These are phyloP conservation scores for Ophiostoma sp. DNA, from an alignment of 2,329 filamentous ascomycete species.

Conservation along the genomic window DNA sequence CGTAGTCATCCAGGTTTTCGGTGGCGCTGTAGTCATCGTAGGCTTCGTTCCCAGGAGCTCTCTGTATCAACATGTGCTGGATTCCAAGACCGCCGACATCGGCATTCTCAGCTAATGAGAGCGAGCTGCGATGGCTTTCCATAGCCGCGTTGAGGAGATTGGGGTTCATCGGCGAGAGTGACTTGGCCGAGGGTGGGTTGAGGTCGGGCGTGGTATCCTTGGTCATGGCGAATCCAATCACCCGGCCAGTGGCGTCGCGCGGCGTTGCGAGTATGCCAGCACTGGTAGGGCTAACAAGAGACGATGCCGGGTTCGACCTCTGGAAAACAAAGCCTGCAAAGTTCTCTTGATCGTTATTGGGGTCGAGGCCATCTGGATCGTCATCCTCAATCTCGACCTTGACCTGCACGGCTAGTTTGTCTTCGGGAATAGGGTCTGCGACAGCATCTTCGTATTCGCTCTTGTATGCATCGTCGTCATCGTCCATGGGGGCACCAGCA, in stretches of 20 bases:
- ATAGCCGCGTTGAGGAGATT: constrained; percentile 17
- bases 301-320: constrained; percentile 48
- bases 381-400: constrained; percentile 26
- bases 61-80: constrained; percentile 31
- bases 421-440: background rate
- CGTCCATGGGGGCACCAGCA: constrained; percentile 34
- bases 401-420: constrained; percentile 21
- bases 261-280: constrained; percentile 47
- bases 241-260: constrained; percentile 48
- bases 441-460: background rate
- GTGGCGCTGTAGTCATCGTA: background rate
- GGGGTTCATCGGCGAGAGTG: constrained; percentile 11
- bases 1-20: constrained; percentile 17
- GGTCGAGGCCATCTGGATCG: constrained; percentile 37
- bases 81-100: constrained; percentile 40
- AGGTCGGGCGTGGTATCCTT: constrained; percentile 39
- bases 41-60: background rate
- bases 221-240: constrained; percentile 53
- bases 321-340: constrained; percentile 57
- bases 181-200: constrained; percentile 26
- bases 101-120: constrained; percentile 14
- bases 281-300: constrained; percentile 46
- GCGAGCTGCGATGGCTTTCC: background rate
- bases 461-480: background rate
- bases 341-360: constrained; percentile 54